These are phyloP conservation scores for Hypomyces perniciosus DNA, from an alignment of 2,329 filamentous ascomycete genomes.

Conservation along the genomic window DNA sequence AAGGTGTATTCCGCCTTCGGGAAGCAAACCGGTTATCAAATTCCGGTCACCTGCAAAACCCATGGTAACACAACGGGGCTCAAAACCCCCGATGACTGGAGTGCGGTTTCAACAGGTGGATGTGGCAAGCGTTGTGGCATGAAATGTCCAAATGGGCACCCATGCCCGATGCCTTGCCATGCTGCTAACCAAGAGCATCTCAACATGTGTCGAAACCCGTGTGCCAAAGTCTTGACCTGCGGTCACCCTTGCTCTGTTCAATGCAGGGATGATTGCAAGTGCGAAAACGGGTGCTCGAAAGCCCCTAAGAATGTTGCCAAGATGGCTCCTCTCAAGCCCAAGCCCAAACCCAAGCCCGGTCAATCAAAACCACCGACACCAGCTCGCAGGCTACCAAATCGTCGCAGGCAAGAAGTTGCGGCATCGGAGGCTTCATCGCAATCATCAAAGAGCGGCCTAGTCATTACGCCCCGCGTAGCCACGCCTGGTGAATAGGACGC, in stretches of 20 bases:
- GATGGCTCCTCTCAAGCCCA: not conserved
- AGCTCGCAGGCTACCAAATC: too few species aligned
- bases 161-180: constrained; percentile 18
- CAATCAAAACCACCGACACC: not conserved
- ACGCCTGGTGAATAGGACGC: not conserved
- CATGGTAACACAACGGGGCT: constrained; percentile 51
- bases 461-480: not conserved
- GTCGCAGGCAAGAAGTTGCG: too few species aligned
- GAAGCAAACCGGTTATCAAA: constrained; percentile 25
- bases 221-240: not conserved
- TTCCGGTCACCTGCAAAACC: constrained; percentile 59
- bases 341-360: not conserved
- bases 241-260: not conserved
- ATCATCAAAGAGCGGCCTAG: not conserved
- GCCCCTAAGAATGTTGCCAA: not conserved
- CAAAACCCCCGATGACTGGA: constrained; percentile 48
- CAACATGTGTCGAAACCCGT: not conserved
- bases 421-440: not conserved
- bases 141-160: constrained; percentile 18
- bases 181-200: not conserved
- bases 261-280: not conserved
- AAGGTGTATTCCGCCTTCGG: constrained; percentile 36
- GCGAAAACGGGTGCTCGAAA: not conserved
- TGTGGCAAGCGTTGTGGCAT: constrained; percentile 14
- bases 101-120: constrained; percentile 18